Conservation (phyloP, 2,329 filamentous ascomycete genomes). For the Colletotrichum sp. region DNA sequence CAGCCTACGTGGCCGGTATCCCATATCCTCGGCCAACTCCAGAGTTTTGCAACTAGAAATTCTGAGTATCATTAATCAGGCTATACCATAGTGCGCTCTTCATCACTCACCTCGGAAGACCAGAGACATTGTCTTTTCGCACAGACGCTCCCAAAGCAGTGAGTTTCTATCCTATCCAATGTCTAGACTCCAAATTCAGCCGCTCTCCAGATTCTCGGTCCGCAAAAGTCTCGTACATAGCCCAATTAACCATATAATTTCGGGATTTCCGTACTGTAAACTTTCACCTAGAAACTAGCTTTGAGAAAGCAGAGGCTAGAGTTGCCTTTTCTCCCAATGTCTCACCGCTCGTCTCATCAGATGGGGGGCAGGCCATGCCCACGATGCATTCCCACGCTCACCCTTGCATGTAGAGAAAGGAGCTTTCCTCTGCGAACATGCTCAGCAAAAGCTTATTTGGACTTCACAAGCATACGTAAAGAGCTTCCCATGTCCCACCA, state of each 20-base stretch:
- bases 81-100: too few relatives aligned
- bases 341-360: background rate
- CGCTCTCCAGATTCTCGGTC: background rate
- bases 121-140: accelerated
- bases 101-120: background rate
- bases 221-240: background rate
- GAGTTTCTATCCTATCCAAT: too few relatives aligned
- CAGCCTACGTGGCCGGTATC: background rate
- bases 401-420: background rate
- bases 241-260: background rate
- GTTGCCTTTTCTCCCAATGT: background rate
- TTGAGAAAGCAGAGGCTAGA: background rate
- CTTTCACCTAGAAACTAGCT: too few relatives aligned
- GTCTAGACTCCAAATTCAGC: background rate
- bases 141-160: background rate
- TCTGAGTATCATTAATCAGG: background rate
- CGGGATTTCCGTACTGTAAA: background rate
- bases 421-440: background rate
- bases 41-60: background rate
- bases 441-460: background rate
- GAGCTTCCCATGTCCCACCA: background rate
- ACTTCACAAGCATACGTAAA: background rate
- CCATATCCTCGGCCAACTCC: background rate
- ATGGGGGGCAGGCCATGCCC: background rate
- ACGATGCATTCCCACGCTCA: background rate